Percentiles rank a stretch among this genome's conserved stretches.
Evolutionary conservation across 2,329 filamentous ascomycete genomes (phyloP).

Genomic region (Hypoxylon sp.): DNA sequence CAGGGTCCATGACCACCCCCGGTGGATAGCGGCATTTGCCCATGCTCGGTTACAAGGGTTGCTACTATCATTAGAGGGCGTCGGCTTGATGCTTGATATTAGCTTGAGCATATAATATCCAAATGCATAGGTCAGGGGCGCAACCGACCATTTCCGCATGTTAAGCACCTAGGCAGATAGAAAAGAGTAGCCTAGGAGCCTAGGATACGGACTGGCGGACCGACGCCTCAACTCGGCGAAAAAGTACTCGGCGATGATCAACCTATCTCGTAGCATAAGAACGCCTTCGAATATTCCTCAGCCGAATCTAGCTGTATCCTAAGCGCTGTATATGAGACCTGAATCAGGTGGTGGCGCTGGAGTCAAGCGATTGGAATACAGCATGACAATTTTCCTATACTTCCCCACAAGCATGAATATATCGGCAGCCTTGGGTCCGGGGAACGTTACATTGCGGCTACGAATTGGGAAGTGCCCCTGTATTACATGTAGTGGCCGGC

Average conservation of each 20-base stretch:
- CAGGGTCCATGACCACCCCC: constrained; percentile 15
- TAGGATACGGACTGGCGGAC: constrained; percentile 32
- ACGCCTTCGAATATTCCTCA: constrained; percentile 27
- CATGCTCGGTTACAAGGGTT: constrained; percentile 25
- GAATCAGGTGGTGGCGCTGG: constrained; percentile 28
- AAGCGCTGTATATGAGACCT: constrained; percentile 25
- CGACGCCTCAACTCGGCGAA: constrained; percentile 26
- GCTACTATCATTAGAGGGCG: constrained; percentile 29
- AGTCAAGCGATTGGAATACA: constrained; percentile 33
- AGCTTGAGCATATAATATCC: constrained; percentile 33
- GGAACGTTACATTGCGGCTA: constrained; percentile 34
- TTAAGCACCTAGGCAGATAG: not conserved
- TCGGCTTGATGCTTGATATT: constrained; percentile 22
- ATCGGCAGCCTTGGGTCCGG: constrained; percentile 40
- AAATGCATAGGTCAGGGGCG: not conserved
- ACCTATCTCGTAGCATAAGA: constrained; percentile 9
- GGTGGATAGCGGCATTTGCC: constrained; percentile 36
- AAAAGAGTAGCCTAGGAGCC: not conserved
- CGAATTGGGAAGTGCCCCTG: constrained; percentile 26
- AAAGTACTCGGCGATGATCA: constrained; percentile 7
- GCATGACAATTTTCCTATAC: constrained; percentile 7
- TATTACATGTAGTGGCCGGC: constrained; percentile 17
- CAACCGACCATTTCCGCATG: constrained; percentile 11
- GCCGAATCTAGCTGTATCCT: constrained; percentile 23
- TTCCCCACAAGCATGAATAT: constrained; percentile 30